Conservation (phyloP, 331 rosid species). For the Rhamnella rubrinervis region DNA sequence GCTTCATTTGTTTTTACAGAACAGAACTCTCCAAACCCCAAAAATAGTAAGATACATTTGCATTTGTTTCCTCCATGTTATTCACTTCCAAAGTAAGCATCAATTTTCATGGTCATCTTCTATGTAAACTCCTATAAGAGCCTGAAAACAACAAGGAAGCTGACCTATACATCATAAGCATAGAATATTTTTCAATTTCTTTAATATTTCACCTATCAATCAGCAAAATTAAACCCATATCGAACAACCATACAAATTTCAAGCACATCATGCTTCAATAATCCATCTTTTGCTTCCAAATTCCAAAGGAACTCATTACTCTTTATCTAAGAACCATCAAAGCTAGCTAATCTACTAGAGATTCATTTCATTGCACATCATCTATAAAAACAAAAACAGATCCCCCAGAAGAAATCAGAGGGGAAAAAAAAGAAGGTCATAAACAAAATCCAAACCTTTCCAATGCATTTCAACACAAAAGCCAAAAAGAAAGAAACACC, state of each 20-base stretch:
- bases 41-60: not conserved
- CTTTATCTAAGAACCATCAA: not conserved
- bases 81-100: not conserved
- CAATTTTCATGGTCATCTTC: constrained; percentile 3
- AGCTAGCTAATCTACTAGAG: not conserved
- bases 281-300: constrained; percentile 10
- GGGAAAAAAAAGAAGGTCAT: not conserved
- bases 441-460: constrained; percentile 7
- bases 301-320: not conserved
- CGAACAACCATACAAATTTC: constrained; percentile 18
- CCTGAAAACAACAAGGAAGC: not conserved
- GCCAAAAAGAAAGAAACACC: constrained; percentile 31
- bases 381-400: constrained; percentile 11
- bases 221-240: constrained; percentile 12
- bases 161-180: not conserved
- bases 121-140: not conserved
- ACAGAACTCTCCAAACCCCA: not conserved
- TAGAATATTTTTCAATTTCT: not conserved
- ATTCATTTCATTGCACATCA: constrained; percentile 1
- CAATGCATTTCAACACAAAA: constrained; percentile 34
- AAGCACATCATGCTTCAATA: constrained; percentile 14
- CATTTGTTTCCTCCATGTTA: not conserved
- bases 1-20: not conserved
- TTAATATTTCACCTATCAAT: constrained; percentile 3
- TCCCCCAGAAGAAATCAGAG: constrained; percentile 15